Conservation (phyloP, 371 early-diverging fungal genomes). For the Dentiscutata heterogama region DNA sequence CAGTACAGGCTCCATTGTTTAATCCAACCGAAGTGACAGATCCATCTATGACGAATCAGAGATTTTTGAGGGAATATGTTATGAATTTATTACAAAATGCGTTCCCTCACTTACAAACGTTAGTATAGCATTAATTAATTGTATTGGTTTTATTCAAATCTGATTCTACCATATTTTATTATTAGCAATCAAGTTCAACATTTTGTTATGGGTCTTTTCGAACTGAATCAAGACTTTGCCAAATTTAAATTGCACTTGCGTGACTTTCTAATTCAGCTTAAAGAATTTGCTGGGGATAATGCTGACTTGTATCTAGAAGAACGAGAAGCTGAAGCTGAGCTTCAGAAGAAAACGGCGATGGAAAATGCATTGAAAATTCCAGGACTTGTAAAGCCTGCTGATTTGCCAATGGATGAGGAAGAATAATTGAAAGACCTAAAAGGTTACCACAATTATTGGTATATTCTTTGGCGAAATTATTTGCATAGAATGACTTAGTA, state of each 20-base stretch:
- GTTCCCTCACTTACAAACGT: constrained; percentile 93
- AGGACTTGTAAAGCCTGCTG: constrained; percentile 96
- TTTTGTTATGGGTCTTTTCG: constrained; percentile 91
- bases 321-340: constrained; percentile 88
- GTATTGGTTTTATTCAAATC: background rate
- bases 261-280: constrained; percentile 97
- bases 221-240: constrained; percentile 72
- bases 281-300: constrained; percentile 94
- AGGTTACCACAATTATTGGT: too few relatives aligned
- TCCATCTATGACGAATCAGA: constrained; percentile 80
- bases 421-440: constrained; percentile 55
- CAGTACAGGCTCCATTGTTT: constrained; percentile 86
- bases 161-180: constrained; percentile 18
- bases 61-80: constrained; percentile 86
- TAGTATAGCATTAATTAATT: constrained; percentile 45
- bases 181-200: constrained; percentile 82
- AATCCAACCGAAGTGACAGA: constrained; percentile 74
- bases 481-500: too few relatives aligned
- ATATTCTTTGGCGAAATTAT: too few relatives aligned
- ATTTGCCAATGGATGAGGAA: constrained; percentile 82
- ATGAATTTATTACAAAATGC: constrained; percentile 83
- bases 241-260: constrained; percentile 94
- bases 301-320: constrained; percentile 93
- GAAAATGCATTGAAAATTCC: constrained; percentile 92
- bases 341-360: constrained; percentile 81